Conservation (phyloP, 352 stramenopile species). For the Peronospora farinosa region DNA sequence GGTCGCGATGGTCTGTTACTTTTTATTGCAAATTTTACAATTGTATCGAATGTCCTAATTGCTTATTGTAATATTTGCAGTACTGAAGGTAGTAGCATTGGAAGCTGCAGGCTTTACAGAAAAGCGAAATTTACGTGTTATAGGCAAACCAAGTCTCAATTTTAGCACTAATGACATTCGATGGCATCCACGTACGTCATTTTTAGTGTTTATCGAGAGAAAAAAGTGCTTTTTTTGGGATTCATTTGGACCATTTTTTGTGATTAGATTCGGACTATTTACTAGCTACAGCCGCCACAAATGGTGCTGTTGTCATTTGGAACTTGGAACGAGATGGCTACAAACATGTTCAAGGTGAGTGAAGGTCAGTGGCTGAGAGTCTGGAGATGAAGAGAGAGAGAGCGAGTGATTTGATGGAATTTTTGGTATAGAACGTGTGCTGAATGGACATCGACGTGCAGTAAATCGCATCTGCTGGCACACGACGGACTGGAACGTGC, state of each 20-base stretch:
- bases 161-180: constrained; percentile 88
- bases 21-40: neutral
- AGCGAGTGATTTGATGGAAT: neutral
- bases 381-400: too few species aligned
- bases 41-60: neutral
- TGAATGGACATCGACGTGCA: constrained; percentile 73
- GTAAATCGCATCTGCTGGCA: constrained; percentile 89
- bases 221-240: neutral
- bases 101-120: constrained; percentile 71
- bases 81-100: constrained; percentile 81
- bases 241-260: constrained; percentile 5
- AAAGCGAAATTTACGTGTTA: constrained; percentile 76
- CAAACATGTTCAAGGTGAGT: constrained; percentile 79
- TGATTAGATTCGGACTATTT: constrained; percentile 70
- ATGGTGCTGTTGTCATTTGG: constrained; percentile 82
- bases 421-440: constrained; percentile 47
- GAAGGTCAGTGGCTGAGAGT: neutral
- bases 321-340: constrained; percentile 83
- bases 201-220: neutral
- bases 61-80: constrained; percentile 21
- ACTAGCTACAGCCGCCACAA: constrained; percentile 79
- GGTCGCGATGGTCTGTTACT: constrained; percentile 57
- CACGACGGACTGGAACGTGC: constrained; percentile 63
- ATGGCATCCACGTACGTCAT: constrained; percentile 73
- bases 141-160: constrained; percentile 75